These are phyloP conservation scores for Chamaecyparis obtusa DNA, from an alignment of 75 land plant species.

Conservation along the genomic window DNA sequence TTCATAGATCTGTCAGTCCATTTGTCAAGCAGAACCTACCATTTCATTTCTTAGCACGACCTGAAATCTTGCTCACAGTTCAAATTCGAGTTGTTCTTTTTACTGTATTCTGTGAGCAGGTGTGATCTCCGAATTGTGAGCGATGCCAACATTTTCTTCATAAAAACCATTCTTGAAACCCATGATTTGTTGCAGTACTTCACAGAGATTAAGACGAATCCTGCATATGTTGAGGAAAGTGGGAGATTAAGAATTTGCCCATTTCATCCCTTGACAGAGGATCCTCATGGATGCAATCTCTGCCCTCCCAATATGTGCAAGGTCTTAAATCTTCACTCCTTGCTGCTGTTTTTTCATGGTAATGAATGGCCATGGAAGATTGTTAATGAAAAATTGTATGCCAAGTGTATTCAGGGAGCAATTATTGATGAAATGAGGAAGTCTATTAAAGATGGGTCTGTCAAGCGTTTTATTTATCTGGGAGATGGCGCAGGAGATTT, in stretches of 20 bases:
- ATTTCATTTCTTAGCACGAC: too few species aligned
- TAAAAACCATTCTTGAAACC: conserved; percentile 58
- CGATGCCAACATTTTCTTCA: conserved; percentile 78
- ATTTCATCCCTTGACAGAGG: conserved; percentile 39
- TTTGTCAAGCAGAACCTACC: too few species aligned
- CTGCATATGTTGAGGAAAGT: conserved; percentile 48
- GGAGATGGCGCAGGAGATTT: conserved; percentile 64
- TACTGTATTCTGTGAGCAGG: conserved; percentile 26
- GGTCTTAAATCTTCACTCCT: conserved; percentile 33
- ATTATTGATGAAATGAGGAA: background rate
- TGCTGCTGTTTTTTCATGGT: background rate
- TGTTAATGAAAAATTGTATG: background rate
- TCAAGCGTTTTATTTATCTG: conserved; percentile 35
- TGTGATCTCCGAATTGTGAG: conserved; percentile 77
- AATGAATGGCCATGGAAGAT: background rate
- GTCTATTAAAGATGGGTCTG: background rate
- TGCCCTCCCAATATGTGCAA: conserved; percentile 95
- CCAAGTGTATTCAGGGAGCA: background rate
- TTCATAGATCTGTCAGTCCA: too few species aligned
- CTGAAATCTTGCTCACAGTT: too few species aligned
- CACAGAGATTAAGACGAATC: conserved; percentile 74
- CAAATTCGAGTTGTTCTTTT: too few species aligned
- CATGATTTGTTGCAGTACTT: conserved; percentile 55
- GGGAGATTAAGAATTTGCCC: conserved; percentile 70
- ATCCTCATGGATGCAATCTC: conserved; percentile 57